Evolutionary conservation across 2,329 filamentous ascomycete genomes (phyloP), one percentile per base, ranked within the genome.

Genomic region (Colletotrichum kahawae): DNA sequence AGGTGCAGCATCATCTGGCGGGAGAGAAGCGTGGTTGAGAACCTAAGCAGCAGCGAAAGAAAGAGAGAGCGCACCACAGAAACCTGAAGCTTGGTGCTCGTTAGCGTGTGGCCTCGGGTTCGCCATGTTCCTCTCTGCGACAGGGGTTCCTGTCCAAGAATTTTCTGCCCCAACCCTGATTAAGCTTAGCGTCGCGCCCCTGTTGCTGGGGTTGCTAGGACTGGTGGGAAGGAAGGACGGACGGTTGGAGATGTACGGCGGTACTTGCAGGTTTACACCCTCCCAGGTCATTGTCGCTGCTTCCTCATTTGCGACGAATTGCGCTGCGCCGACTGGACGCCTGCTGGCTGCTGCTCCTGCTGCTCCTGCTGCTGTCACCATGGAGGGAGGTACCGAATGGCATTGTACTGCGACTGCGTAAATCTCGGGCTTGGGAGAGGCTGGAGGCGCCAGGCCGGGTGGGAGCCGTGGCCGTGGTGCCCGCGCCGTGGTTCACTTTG

Each of bases 31-130:
- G 56, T 18, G n/a, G 38, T n/a, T 51, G 38, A 36, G 24, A 27
- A 27, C 24, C 24, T 27, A 34, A 56, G 48, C 33, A 59, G 51
- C 27, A n/a, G 33, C 31, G 43, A 60, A 66, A 36, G 67, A 65
- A 65, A 60, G 38, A 62, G 70, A 51, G 34, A 16, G 27, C 34
- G 56, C 48, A 18, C 67, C n/a, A 33, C 24, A 66, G 38, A 33
- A 75, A 63, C 33, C 63, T 72, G 72, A 72, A 72, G 72, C 72
- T 68, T 63, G 72, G 72, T 67, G 63, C 64, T 64, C 14, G 29
- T 51, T 75, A 75, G 69, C 70, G 63, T 57, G 33, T 57, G 56
- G 48, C 43, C 51, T 64, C 27, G 70, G 69, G 72, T 67, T 72
- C 57, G 69, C 56, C 57, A 67, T 64, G 63, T 75, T 75, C 60